A percentile compares a stretch with the other conserved stretches of the same genome.
These are phyloP conservation scores for Alloascoidea hylecoeti DNA, from an alignment of 805 yeast species.

Conservation along the genomic window DNA sequence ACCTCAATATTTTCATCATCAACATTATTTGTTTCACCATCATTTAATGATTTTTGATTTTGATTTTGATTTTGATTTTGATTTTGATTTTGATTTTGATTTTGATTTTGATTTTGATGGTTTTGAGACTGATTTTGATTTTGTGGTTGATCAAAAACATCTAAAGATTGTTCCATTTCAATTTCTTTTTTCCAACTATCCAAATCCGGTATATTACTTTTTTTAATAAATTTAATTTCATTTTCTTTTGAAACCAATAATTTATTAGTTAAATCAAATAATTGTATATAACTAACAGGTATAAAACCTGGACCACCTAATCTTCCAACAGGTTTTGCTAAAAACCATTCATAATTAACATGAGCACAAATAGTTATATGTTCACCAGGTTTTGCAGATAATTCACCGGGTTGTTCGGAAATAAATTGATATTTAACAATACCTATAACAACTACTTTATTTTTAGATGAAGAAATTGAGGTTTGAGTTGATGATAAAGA, in stretches of 20 bases:
- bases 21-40: too few relatives aligned
- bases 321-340: constrained; percentile 90
- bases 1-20: constrained; percentile 1
- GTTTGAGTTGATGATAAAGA: too few relatives aligned
- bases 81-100: background rate
- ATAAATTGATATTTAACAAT: constrained; percentile 73
- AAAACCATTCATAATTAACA: constrained; percentile 94
- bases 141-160: constrained; percentile 76
- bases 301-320: constrained; percentile 96
- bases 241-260: constrained; percentile 34
- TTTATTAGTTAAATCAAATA: constrained; percentile 62
- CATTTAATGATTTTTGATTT: too few relatives aligned
- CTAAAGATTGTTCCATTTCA: constrained; percentile 23
- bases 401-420: constrained; percentile 75
- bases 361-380: constrained; percentile 90
- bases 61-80: background rate
- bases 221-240: constrained; percentile 40
- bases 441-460: constrained; percentile 25
- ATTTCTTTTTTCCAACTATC: constrained; percentile 91
- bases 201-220: constrained; percentile 77
- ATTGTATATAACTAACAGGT: constrained; percentile 80
- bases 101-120: constrained; percentile 22
- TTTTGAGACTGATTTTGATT: constrained; percentile 67
- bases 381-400: constrained; percentile 76
- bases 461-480: too few relatives aligned